Conservation (phyloP, 192 early-diverging fungal species). For the Coemansia sp. region DNA sequence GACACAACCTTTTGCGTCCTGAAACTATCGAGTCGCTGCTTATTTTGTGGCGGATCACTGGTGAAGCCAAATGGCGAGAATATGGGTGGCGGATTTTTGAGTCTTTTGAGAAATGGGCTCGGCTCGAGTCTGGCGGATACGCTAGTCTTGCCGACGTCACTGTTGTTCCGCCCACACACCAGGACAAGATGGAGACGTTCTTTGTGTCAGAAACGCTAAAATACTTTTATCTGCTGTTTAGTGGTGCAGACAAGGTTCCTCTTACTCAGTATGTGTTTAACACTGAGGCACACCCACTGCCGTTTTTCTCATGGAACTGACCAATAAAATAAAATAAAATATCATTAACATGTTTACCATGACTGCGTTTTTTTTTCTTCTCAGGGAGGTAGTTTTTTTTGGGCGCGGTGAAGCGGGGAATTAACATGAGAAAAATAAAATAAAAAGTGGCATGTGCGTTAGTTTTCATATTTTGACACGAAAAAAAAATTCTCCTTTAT, state of each 20-base stretch:
- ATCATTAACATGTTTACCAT: neutral
- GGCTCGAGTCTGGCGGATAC: slow-evolving; percentile 65
- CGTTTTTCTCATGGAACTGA: slow-evolving; percentile 24
- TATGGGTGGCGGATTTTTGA: slow-evolving; percentile 81
- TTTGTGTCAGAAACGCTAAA: slow-evolving; percentile 94
- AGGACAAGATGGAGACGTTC: slow-evolving; percentile 64
- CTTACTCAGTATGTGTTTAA: slow-evolving; percentile 87
- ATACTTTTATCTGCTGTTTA: slow-evolving; percentile 88
- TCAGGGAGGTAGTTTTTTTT: neutral
- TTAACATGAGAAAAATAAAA: neutral
- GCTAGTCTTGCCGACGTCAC: slow-evolving; percentile 48
- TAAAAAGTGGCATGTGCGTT: too few species aligned
- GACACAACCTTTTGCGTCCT: slow-evolving; percentile 70
- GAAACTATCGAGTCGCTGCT: slow-evolving; percentile 90
- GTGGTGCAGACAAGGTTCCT: slow-evolving; percentile 60
- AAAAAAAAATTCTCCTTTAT: neutral
- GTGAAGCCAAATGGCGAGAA: slow-evolving; percentile 72
- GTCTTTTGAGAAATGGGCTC: slow-evolving; percentile 75
- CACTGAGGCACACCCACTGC: slow-evolving; percentile 90
- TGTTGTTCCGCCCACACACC: slow-evolving; percentile 19
- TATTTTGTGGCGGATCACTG: slow-evolving; percentile 80
- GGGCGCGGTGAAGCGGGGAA: neutral
- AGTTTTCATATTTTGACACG: too few species aligned
- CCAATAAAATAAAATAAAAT: neutral
- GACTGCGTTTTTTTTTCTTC: neutral